A percentile compares a stretch with the other conserved stretches of the same genome.
These are phyloP conservation scores for Daldinia bambusicola DNA, from an alignment of 495 filamentous ascomycete genomes.

Conservation along the genomic window DNA sequence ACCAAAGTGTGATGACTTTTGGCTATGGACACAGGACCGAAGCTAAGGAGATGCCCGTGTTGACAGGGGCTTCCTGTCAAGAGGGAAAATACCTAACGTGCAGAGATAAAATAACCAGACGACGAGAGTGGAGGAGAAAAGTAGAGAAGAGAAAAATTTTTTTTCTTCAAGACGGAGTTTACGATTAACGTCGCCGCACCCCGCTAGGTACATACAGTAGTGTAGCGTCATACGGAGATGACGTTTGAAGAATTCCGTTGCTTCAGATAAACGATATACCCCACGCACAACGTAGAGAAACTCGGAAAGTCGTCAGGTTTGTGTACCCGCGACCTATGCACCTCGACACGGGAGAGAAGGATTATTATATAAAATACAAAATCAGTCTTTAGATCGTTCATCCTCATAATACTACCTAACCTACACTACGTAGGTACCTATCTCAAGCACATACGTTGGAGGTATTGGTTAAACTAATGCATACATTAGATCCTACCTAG, in stretches of 20 bases:
- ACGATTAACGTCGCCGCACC: not conserved
- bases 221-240: not conserved
- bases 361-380: not conserved
- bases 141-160: not conserved
- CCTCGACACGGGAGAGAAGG: not conserved
- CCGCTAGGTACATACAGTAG: not conserved
- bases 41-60: slow-evolving; percentile 24
- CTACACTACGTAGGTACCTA: no score
- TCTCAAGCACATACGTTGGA: no score
- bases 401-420: not conserved
- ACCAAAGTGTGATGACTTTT: slow-evolving; percentile 30
- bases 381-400: not conserved
- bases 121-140: slow-evolving; percentile 4
- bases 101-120: not conserved
- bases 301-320: not conserved
- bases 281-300: not conserved
- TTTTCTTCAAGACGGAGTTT: slow-evolving; percentile 8
- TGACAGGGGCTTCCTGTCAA: slow-evolving; percentile 16
- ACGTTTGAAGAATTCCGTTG: not conserved
- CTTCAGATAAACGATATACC: not conserved
- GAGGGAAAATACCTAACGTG: slow-evolving; percentile 12
- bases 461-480: not conserved
- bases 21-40: slow-evolving; percentile 34
- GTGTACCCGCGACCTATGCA: not conserved
- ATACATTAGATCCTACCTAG: not conserved